Percentiles rank a stretch among this genome's conserved stretches.
Conservation (phyloP, 2,329 filamentous ascomycete genomes). For the Aspergillus jensenii region DNA sequence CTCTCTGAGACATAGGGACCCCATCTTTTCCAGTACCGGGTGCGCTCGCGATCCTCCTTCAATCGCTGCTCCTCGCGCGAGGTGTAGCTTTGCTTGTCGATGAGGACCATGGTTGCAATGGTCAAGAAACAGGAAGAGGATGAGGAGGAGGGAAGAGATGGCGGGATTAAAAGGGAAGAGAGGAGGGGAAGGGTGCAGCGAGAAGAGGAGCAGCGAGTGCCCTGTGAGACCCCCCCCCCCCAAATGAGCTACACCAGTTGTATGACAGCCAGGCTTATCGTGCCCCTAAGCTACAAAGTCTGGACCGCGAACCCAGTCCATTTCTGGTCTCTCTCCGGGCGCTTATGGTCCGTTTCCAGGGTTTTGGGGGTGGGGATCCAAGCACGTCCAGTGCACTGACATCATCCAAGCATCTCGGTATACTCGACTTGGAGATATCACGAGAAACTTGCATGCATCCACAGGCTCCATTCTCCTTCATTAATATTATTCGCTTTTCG, state of each 20-base stretch:
- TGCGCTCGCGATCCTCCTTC: conserved; percentile 77
- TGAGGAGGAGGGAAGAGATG: not conserved
- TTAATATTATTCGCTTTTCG: not conserved
- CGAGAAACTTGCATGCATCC: not conserved
- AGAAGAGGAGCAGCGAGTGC: not conserved
- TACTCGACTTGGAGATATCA: not conserved
- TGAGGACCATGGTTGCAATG: conserved; percentile 70
- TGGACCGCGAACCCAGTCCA: conserved; percentile 8
- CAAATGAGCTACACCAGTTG: conserved; percentile 1
- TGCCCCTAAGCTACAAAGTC: conserved; percentile 2
- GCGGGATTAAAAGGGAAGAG: conserved; percentile 4
- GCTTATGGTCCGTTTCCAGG: conserved; percentile 16
- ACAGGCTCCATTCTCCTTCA: not conserved
- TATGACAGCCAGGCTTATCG: conserved; percentile 5
- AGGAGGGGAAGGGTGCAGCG: not conserved
- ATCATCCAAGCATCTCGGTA: conserved; percentile 3
- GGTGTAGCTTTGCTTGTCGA: conserved; percentile 83
- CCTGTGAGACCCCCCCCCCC: not conserved
- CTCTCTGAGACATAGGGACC: conserved; percentile 90
- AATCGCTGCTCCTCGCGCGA: conserved; percentile 89
- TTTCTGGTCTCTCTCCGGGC: conserved; percentile 8
- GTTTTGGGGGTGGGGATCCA: conserved; percentile 7
- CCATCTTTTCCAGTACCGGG: conserved; percentile 98
- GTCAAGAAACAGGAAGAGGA: not conserved
- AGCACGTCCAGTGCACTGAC: conserved; percentile 6